These are phyloP conservation scores for Sporothrix luriei DNA, from an alignment of 2,329 filamentous ascomycete genomes.

Conservation along the genomic window DNA sequence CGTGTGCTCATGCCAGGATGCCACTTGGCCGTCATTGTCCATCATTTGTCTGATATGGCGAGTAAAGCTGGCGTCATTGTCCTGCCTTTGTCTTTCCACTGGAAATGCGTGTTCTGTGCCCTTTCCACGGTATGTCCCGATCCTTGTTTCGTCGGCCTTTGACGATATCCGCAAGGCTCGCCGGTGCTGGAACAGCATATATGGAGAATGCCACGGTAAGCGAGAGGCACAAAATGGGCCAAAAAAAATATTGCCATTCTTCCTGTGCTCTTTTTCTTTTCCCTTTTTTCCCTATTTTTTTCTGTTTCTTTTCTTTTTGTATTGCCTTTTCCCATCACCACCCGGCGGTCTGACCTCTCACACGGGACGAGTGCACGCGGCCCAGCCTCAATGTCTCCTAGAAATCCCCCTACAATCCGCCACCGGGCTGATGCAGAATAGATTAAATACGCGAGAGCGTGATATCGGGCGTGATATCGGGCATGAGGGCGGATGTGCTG, in stretches of 20 bases:
- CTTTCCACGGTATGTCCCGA: neutral
- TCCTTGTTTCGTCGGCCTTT: no score
- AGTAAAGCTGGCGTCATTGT: neutral
- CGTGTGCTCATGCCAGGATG: no score
- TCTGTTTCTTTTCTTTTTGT: neutral
- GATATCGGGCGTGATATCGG: neutral
- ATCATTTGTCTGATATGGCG: neutral
- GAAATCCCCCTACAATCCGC: neutral
- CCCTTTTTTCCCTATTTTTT: no score
- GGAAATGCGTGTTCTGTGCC: neutral
- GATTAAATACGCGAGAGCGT: neutral
- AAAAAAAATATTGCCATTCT: neutral
- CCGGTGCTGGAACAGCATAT: slow-evolving; percentile 12
- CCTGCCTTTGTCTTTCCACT: neutral
- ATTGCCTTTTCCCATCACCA: no score
- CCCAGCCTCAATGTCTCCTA: no score
- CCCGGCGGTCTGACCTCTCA: no score
- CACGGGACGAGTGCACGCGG: no score
- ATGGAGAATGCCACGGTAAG: neutral
- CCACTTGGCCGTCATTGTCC: no score
- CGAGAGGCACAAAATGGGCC: neutral
- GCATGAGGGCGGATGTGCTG: no score
- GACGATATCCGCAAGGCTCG: neutral
- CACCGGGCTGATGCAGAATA: neutral
- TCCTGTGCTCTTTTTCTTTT: no score